Evolutionary conservation across 345 rosid genomes (phyloP).

Genomic region (Eucalyptus marginata): DNA sequence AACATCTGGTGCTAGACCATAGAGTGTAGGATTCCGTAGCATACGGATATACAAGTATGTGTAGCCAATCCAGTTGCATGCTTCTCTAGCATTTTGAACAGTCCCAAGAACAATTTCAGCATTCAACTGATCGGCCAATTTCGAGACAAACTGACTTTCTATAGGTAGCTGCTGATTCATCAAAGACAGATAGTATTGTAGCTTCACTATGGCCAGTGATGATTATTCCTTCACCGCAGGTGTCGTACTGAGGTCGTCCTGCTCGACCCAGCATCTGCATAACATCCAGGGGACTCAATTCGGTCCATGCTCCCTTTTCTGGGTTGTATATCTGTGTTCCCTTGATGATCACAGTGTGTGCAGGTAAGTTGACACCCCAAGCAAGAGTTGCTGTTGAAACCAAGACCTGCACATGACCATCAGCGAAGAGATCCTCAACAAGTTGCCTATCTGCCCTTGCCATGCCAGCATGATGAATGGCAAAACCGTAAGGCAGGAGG

Average conservation of each 20-base stretch:
- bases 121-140: conserved; percentile 95
- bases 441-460: conserved; percentile 76
- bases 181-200: conserved; percentile 83
- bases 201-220: conserved; percentile 89
- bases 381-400: conserved; percentile 98
- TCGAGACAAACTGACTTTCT: conserved; percentile 92
- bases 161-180: conserved; percentile 98
- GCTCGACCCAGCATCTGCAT: conserved; percentile 99
- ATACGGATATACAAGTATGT: conserved; percentile 79
- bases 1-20: conserved; percentile 83
- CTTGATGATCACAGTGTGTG: conserved; percentile 86
- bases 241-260: conserved; percentile 94
- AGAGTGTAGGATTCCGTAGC: conserved; percentile 80
- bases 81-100: conserved; percentile 93
- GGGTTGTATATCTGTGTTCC: conserved; percentile 96
- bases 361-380: conserved; percentile 98
- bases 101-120: conserved; percentile 98
- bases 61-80: conserved; percentile 94
- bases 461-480: conserved; percentile 95
- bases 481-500: conserved; percentile 88
- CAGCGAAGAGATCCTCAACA: conserved; percentile 75
- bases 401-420: conserved; percentile 74
- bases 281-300: conserved; percentile 87
- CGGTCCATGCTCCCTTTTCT: conserved; percentile 98
- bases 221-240: conserved; percentile 89